These are phyloP conservation scores for Erigeron canadensis DNA, from an alignment of 129 eudicot genomes.

Conservation along the genomic window DNA sequence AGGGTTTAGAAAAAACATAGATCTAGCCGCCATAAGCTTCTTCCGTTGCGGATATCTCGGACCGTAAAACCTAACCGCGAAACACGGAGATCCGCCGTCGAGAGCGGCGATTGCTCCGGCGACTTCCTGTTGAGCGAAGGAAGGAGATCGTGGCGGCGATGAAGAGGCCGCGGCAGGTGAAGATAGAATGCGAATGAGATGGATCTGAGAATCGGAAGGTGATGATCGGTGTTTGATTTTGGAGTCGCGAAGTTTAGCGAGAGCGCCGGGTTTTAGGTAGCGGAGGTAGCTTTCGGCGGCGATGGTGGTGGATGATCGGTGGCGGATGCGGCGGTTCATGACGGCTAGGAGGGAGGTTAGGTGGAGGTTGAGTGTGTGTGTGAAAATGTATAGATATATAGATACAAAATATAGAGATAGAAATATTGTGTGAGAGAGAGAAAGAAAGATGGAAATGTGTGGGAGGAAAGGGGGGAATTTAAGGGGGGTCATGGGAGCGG, in stretches of 20 bases:
- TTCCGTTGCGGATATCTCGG: constrained; percentile 55
- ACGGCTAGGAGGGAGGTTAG: constrained; percentile 12
- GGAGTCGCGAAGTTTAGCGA: constrained; percentile 58
- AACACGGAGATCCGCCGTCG: constrained; percentile 39
- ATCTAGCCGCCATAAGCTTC: constrained; percentile 52
- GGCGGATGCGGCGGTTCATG: constrained; percentile 41
- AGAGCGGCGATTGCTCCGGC: not conserved
- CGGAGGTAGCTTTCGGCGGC: constrained; percentile 39
- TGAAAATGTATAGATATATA: not conserved
- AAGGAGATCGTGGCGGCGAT: constrained; percentile 26
- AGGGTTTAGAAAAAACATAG: constrained; percentile 31
- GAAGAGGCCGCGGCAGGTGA: constrained; percentile 16
- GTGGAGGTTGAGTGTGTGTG: not conserved
- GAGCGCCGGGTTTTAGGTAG: constrained; percentile 65
- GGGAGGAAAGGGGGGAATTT: constrained; percentile 27
- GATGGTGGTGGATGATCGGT: constrained; percentile 11
- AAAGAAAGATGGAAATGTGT: not conserved
- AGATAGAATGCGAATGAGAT: constrained; percentile 10
- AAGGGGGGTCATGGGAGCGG: constrained; percentile 40
- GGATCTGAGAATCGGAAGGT: constrained; percentile 39
- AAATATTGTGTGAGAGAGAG: not conserved
- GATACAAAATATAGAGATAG: constrained; percentile 15
- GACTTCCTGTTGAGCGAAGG: constrained; percentile 1
- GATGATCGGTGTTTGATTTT: constrained; percentile 43
- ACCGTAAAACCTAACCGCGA: constrained; percentile 39